These are phyloP conservation scores for Rhodotorula babjevae DNA, from an alignment of 768 basidiomycete genomes.

Conservation along the genomic window DNA sequence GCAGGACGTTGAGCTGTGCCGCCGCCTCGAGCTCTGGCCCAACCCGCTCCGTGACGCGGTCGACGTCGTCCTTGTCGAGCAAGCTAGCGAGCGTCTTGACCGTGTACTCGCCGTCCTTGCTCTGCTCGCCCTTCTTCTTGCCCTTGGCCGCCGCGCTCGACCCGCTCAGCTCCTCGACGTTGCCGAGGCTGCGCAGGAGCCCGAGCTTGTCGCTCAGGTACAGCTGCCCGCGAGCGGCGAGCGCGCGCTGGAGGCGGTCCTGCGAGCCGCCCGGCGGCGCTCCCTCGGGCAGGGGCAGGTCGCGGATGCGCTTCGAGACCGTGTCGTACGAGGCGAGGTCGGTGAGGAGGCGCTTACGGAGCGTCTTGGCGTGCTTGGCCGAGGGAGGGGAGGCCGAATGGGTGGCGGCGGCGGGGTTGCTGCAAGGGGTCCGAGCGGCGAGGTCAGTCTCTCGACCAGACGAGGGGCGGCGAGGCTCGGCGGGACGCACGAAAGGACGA, in stretches of 20 bases:
- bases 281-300: conserved; percentile 47
- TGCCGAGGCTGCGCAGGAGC: conserved; percentile 57
- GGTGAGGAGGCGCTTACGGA: conserved; percentile 75
- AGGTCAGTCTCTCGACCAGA: neutral
- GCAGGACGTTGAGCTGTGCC: conserved; percentile 38
- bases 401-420: conserved; percentile 48
- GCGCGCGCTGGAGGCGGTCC: conserved; percentile 75
- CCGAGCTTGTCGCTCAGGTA: conserved; percentile 91
- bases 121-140: neutral
- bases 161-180: conserved; percentile 24
- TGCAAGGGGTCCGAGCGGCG: conserved; percentile 39
- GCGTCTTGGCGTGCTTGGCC: conserved; percentile 57
- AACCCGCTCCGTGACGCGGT: conserved; percentile 8
- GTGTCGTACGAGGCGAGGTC: conserved; percentile 84
- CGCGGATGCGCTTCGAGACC: conserved; percentile 75
- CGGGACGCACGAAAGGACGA: conserved; percentile 59
- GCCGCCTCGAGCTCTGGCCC: conserved; percentile 11
- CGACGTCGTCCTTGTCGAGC: conserved; percentile 28
- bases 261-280: conserved; percentile 62
- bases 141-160: neutral
- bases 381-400: conserved; percentile 39
- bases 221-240: conserved; percentile 66
- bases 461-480: conserved; percentile 35
- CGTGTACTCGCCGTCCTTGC: conserved; percentile 2
- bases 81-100: conserved; percentile 24